Base-by-base conservation (phyloP, 768 basidiomycete genomes). In the Chiua virens region DNA sequence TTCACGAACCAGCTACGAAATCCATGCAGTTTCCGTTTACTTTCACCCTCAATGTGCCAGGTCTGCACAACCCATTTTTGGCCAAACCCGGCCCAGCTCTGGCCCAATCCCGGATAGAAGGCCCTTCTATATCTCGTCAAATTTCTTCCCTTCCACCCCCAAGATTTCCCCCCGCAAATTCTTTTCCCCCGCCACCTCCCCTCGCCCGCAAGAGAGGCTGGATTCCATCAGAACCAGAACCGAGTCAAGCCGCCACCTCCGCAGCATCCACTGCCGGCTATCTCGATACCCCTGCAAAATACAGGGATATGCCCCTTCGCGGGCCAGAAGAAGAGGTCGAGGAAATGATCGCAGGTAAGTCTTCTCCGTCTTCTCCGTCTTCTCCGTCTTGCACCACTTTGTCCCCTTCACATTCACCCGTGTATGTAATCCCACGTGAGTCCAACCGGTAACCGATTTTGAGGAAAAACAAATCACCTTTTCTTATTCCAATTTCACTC, bases 221-320 rank as follows among this genome's bases (percentile, higher is more conserved):
- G 89, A 81, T 82, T 36, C 87, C 89, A 5, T 74, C 79, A 1
- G 75, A 73, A 49, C 73, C 80, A 38, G 82, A 81, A 55, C 78
- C 78, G 10, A 83, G 79, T 62, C 73, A 62, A 61, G 79, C 81
- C 7, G 67, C 75, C 42, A 71, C 81, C 42, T 80, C 75, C 4
- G 67, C 79, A 3, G 68, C 81, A 4, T 83, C 79, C 3, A 78
- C 82, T 5, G 73, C 65, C 52, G 88, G 86, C 25, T 87, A 85
- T 67, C 77, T 89, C 34, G 83, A 87, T 63, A 83, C 85, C 0
- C 86, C 84, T 35, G 76, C 82, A 42, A 82, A 82, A 66, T 83
- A 85, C 56, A 74, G 78, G 53, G 70, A 72, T 45, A 71, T 71
- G 53, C 50, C 64, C 34, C 50, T 59, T 17, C 59, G 53, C 17